Evolutionary conservation across 2,329 filamentous ascomycete species (phyloP).

Genomic region (Dactylellina haptotyla): DNA sequence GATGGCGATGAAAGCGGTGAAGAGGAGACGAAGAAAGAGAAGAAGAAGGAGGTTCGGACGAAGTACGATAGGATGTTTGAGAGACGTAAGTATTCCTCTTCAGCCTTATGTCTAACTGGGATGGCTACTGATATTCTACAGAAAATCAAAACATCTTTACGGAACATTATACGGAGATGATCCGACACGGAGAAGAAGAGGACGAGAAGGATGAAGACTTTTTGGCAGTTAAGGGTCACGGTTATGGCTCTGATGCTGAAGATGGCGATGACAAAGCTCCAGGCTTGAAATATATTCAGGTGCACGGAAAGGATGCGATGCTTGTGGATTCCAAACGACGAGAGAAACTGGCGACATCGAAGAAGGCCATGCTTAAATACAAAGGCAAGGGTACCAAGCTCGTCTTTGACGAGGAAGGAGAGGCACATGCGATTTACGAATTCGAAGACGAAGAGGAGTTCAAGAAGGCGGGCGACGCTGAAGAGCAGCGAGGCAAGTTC

Average conservation of each 20-base stretch:
- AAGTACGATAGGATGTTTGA: slow-evolving; percentile 99
- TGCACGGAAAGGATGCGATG: slow-evolving; percentile 75
- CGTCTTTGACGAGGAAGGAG: slow-evolving; percentile 91
- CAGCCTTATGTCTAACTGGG: too few relatives aligned
- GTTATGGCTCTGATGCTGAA: slow-evolving; percentile 72
- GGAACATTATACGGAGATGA: slow-evolving; percentile 89
- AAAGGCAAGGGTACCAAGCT: slow-evolving; percentile 86
- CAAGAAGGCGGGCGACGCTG: slow-evolving; percentile 76
- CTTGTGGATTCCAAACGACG: slow-evolving; percentile 93
- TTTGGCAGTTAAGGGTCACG: slow-evolving; percentile 86
- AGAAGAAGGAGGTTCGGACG: slow-evolving; percentile 82
- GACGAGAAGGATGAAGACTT: slow-evolving; percentile 76
- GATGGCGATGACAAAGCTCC: slow-evolving; percentile 59
- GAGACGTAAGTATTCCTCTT: slow-evolving; percentile 67
- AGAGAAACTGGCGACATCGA: slow-evolving; percentile 92
- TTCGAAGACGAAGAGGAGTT: slow-evolving; percentile 87
- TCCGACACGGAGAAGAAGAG: slow-evolving; percentile 67
- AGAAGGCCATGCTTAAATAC: slow-evolving; percentile 91
- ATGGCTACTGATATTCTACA: slow-evolving; percentile 24
- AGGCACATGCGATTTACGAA: slow-evolving; percentile 85
- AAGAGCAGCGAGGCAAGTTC: slow-evolving; percentile 79
- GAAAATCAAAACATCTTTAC: slow-evolving; percentile 91
- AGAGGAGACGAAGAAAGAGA: slow-evolving; percentile 64
- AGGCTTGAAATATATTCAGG: slow-evolving; percentile 71
- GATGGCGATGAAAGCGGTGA: slow-evolving; percentile 67